Evolutionary conservation across 345 rosid species (phyloP), one percentile per base, ranked within the genome.

Genomic region (Aurinia saxatilis): DNA sequence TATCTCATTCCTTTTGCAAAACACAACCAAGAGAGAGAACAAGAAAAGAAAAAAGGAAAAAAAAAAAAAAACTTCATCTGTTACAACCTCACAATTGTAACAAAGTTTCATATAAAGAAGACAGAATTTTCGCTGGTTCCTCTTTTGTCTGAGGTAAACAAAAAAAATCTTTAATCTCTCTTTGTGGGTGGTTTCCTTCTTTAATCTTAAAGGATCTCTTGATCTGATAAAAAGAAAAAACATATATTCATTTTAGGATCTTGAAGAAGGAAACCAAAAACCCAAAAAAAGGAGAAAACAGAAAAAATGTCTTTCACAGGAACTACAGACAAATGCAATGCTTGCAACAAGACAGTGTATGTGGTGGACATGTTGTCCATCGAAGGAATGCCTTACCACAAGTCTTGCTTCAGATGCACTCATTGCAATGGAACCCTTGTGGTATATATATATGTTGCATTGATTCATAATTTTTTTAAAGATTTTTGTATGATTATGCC

Each of bases 361-460:
- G 86, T 91, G 52, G 83, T 91, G 54, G 98, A 91, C 59, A 66
- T 86, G 85, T 54, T 91, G 84, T 76, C 98, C 58, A 76, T 88
- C 27, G 98, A 91, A 77, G 96, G 91, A 10, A 72, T 74, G 59
- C 91, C 96, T 72, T 91, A 85, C 53, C 96, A 91, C 65, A 91
- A 88, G 74, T 74, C 82, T 10, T 88, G 98, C 78, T 88, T 91
- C 83, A 86, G 66, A 64, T 91, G 98, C 84, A 84, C 78, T 78
- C 98, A 91, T 54, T 91, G 98, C 91, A 88, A 86, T 30, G 96
- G 98, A 50, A 79, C 88, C 64, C 95, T 91, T 51, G 79, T 68
- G 83, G 91, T 86, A 77, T 31, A 4, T 44, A 4, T 11, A 57
- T 27, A 18, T 53, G 11, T 29, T 37, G 27, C 35, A 18, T 9